These are phyloP conservation scores for Tetramitus jugosus DNA, from an alignment of 208 protist species.

Conservation along the genomic window DNA sequence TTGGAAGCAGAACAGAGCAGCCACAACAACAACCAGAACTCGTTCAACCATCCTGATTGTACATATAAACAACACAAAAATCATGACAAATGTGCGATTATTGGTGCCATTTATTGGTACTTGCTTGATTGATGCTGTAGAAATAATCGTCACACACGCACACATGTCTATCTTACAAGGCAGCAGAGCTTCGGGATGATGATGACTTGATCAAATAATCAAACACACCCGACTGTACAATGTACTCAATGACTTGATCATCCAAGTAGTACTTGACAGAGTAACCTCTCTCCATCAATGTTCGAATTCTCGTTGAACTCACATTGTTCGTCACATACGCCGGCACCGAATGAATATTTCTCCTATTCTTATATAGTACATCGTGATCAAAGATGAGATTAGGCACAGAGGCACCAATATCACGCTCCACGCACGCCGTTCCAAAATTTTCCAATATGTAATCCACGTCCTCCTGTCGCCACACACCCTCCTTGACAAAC, in stretches of 20 bases:
- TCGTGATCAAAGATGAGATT: background rate
- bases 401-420: background rate
- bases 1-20: too few species aligned
- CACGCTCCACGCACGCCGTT: background rate
- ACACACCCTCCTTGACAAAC: background rate
- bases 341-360: background rate
- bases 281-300: background rate
- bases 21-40: too few species aligned
- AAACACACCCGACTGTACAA: too few species aligned
- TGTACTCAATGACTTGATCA: conserved; percentile 7
- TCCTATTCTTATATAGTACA: background rate
- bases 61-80: too few species aligned
- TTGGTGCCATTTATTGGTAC: too few species aligned
- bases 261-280: background rate
- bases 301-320: conserved; percentile 5
- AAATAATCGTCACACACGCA: too few species aligned
- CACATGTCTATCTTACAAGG: too few species aligned
- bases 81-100: too few species aligned
- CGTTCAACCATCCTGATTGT: too few species aligned
- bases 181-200: too few species aligned
- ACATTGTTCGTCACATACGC: conserved; percentile 6
- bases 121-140: too few species aligned
- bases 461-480: background rate
- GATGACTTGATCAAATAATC: background rate
- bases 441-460: background rate